Evolutionary conservation across 352 stramenopile species (phyloP), one percentile per base, ranked within the genome.

Genomic region (Pythium apleroticum): DNA sequence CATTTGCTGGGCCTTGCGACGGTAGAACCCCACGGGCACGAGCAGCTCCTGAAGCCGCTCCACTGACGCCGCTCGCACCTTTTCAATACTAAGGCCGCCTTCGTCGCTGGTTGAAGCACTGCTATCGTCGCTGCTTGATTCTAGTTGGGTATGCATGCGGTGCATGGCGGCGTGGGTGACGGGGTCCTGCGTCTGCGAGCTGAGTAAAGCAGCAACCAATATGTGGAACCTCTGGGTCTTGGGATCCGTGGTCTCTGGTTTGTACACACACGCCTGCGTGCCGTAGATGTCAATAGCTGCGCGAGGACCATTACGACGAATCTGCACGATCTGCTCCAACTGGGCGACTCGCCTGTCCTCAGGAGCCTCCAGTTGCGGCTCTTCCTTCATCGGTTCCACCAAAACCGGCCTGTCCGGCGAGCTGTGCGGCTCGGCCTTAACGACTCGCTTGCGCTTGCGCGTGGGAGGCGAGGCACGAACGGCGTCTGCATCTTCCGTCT

Each of bases 161-260:
- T 82, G 72, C 84, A 93, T 93, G 10, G 82, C 84, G 5, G 73
- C 82, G 31, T 86, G 77, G 0, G 84, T 91, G 73, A 90, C 74
- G 10, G 71, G 59, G 57, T 93, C 84, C 22, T 84, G 79, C 0
- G 84, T 93, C 70, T 93, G 84, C 12, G 84, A 86, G 63, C 84
- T 93, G 35, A 93, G 58, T 25, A 93, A 33, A 24, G 83, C 76
- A 0, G 73, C 85, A 3, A 89, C 74, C 14, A 91, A 57, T 31
- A 91, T 73, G 48, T 91, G 80, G 66, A 91, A 91, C 11, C 81
- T 74, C 68, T 77, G 55, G 14, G 52, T 71, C 49, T 30, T 20
- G 3, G 25, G 20, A n/a, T 45, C 31, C 8, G 27, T 37, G 7
- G 52, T 49, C 0, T 24, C n/a, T 3, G 46, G 22, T 15, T 64